Conservation (phyloP, 2,329 filamentous ascomycete genomes). For the Acrocalymma vagum region DNA sequence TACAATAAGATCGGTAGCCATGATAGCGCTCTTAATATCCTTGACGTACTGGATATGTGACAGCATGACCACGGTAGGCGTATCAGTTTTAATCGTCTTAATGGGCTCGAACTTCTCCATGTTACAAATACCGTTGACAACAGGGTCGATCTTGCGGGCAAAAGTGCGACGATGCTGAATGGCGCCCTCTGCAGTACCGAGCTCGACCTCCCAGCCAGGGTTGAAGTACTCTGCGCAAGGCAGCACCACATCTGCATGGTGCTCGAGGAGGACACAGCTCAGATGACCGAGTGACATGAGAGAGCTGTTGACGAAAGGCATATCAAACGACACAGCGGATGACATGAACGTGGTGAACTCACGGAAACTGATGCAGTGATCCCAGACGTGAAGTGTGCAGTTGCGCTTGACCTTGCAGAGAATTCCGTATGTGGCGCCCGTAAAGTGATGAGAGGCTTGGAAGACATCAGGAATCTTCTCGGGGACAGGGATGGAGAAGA, state of each 20-base stretch:
- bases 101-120: conserved; percentile 69
- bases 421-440: conserved; percentile 66
- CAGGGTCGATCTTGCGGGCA: conserved; percentile 67
- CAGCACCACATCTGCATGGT: conserved; percentile 62
- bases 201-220: conserved; percentile 68
- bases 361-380: conserved; percentile 68
- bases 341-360: conserved; percentile 53
- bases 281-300: conserved; percentile 45
- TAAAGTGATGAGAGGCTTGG: conserved; percentile 68
- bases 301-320: conserved; percentile 45
- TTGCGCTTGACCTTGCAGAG: conserved; percentile 67
- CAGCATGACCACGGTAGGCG: conserved; percentile 70
- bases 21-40: conserved; percentile 69
- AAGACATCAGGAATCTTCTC: conserved; percentile 65
- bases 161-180: conserved; percentile 65
- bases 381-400: conserved; percentile 68
- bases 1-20: conserved; percentile 70
- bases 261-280: conserved; percentile 43
- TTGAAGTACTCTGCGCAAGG: conserved; percentile 65
- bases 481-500: conserved; percentile 64
- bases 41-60: conserved; percentile 67
- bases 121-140: conserved; percentile 70
- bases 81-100: conserved; percentile 63
- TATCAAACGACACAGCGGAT: conserved; percentile 45
- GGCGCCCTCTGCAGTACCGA: conserved; percentile 64